phyloP scores from a whole-genome alignment of 2,329 filamentous ascomycete species.

The Cladosporium halotolerans region DNA sequence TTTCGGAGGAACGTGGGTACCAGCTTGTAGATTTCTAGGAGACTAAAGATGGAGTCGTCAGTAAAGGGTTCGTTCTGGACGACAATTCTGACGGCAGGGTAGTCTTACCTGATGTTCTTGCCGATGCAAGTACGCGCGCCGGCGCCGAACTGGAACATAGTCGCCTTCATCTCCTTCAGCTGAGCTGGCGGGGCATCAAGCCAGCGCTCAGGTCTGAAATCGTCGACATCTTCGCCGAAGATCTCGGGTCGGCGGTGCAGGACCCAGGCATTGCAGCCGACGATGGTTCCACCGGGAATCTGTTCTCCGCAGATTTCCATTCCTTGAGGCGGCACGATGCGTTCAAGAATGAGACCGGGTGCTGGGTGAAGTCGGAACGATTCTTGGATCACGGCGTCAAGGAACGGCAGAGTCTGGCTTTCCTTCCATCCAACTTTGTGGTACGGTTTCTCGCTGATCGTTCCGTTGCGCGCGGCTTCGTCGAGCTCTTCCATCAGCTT shows the following conservation, averaged over 20 bases:
- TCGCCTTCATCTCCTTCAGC: slow-evolving; percentile 60
- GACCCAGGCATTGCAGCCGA: slow-evolving; percentile 70
- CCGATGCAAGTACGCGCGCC: slow-evolving; percentile 64
- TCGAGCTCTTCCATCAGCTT: slow-evolving; percentile 59
- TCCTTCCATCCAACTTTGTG: slow-evolving; percentile 64
- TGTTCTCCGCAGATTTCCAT: slow-evolving; percentile 56
- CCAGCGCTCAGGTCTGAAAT: slow-evolving; percentile 65
- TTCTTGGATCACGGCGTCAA: slow-evolving; percentile 74
- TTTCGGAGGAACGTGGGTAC: slow-evolving; percentile 54
- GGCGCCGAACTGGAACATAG: slow-evolving; percentile 69
- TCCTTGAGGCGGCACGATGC: slow-evolving; percentile 61
- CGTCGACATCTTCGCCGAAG: slow-evolving; percentile 62
- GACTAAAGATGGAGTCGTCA: slow-evolving; percentile 17
- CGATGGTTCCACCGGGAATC: slow-evolving; percentile 64
- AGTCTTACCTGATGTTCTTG: slow-evolving; percentile 37
- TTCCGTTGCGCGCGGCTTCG: slow-evolving; percentile 47
- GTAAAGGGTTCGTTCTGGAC: not conserved
- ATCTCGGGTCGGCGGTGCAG: slow-evolving; percentile 62
- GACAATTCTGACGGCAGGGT: too few relatives aligned
- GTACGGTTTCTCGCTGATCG: slow-evolving; percentile 38
- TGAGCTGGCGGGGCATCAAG: slow-evolving; percentile 48
- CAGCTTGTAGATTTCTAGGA: slow-evolving; percentile 47
- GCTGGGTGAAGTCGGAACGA: slow-evolving; percentile 71
- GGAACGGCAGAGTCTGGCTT: slow-evolving; percentile 63
- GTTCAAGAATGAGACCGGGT: slow-evolving; percentile 64